Evolutionary conservation across 2,329 filamentous ascomycete species (phyloP).

Genomic region (Diplodia corticola): DNA sequence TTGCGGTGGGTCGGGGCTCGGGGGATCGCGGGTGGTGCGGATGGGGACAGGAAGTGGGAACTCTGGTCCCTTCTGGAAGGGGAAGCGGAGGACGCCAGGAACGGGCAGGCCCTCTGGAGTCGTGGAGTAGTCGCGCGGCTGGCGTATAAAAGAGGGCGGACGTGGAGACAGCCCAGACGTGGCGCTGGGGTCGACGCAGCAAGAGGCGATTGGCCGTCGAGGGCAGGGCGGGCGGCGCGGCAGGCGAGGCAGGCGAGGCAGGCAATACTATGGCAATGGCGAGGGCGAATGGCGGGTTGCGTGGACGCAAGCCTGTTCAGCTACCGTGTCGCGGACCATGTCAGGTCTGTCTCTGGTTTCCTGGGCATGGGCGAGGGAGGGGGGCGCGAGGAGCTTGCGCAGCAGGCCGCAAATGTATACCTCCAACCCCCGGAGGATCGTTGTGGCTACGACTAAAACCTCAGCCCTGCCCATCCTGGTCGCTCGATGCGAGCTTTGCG

Average conservation of each 20-base stretch:
- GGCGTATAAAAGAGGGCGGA: conserved; percentile 8
- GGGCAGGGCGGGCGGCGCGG: conserved; percentile 2
- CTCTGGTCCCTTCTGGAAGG: not conserved
- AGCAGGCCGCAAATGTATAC: conserved; percentile 8
- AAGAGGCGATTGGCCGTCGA: not conserved
- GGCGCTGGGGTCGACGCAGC: conserved; percentile 5
- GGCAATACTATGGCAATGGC: not conserved
- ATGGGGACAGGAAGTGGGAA: conserved; percentile 6
- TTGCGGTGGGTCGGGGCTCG: conserved; percentile 10
- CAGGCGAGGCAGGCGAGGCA: not conserved
- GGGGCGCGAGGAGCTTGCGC: not conserved
- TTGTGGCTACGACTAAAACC: not conserved
- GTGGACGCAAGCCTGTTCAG: conserved; percentile 5
- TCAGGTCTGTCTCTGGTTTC: conserved; percentile 8
- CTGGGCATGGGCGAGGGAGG: conserved; percentile 4
- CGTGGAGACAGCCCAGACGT: conserved; percentile 8
- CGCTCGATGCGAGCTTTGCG: not conserved
- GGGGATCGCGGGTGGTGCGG: conserved; percentile 14
- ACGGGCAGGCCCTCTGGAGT: not conserved
- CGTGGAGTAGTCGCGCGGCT: not conserved
- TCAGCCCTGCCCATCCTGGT: conserved; percentile 10
- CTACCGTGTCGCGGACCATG: conserved; percentile 13
- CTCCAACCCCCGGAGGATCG: not conserved
- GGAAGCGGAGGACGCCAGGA: not conserved
- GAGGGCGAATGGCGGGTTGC: not conserved